Percentiles rank a stretch among this genome's conserved stretches.
Evolutionary conservation across 345 rosid genomes (phyloP).

Genomic region (Lumnitzera racemosa): DNA sequence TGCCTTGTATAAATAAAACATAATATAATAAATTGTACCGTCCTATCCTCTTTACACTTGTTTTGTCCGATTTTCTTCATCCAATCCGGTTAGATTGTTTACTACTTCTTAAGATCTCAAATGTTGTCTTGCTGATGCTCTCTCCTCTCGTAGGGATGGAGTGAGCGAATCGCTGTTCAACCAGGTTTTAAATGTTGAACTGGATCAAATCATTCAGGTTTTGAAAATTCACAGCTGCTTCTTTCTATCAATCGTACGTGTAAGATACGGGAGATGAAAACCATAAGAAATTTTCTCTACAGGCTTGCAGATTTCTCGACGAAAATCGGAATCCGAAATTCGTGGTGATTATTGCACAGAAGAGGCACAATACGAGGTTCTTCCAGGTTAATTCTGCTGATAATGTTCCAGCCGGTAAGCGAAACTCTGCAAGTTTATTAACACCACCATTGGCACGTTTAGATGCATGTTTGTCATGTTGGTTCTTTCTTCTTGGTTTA

Average conservation of each 20-base stretch:
- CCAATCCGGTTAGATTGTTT: no score
- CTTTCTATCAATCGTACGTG: not conserved
- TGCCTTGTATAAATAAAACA: no score
- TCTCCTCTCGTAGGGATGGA: constrained; percentile 66
- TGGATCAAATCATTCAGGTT: constrained; percentile 83
- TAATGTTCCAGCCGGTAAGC: constrained; percentile 31
- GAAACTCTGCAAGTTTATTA: not conserved
- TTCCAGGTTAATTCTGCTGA: constrained; percentile 18
- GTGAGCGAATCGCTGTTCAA: constrained; percentile 90
- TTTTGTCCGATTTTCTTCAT: no score
- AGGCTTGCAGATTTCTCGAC: constrained; percentile 29
- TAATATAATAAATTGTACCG: no score
- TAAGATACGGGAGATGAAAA: not conserved
- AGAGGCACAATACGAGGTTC: constrained; percentile 29
- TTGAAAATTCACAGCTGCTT: constrained; percentile 10
- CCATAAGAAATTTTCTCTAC: not conserved
- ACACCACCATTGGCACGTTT: no score
- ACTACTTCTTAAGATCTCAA: no score
- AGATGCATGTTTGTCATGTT: not conserved
- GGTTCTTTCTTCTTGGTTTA: constrained; percentile 2
- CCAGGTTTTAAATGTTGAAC: constrained; percentile 73
- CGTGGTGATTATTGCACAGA: constrained; percentile 24
- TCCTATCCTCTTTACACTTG: no score
- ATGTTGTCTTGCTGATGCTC: no score
- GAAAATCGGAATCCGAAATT: constrained; percentile 21